These are phyloP conservation scores for Dipodascus albidus DNA, from an alignment of 805 yeast species.

Conservation along the genomic window DNA sequence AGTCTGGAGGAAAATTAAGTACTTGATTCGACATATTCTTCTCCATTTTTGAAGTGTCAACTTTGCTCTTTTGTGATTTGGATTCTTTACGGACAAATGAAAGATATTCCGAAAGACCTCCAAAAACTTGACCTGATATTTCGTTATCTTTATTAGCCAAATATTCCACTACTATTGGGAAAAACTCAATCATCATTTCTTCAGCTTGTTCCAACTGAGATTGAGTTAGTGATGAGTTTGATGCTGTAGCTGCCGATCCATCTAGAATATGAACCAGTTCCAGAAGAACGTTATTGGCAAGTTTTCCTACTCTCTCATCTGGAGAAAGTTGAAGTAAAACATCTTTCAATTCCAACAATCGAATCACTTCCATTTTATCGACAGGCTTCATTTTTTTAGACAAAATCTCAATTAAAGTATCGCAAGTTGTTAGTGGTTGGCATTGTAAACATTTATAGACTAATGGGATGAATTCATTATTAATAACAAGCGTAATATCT, in stretches of 20 bases:
- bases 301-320: conserved; percentile 62
- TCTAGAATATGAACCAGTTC: conserved; percentile 67
- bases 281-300: conserved; percentile 60
- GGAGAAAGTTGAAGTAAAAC: conserved; percentile 32
- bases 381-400: conserved; percentile 69
- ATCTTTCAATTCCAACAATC: conserved; percentile 54
- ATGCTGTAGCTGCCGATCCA: conserved; percentile 20
- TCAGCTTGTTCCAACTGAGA: conserved; percentile 19
- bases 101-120: conserved; percentile 66
- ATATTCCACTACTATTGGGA: conserved; percentile 64
- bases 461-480: conserved; percentile 47
- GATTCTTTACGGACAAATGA: conserved; percentile 41
- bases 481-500: conserved; percentile 62
- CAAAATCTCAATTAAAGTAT: conserved; percentile 50
- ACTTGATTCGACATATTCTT: conserved; percentile 19
- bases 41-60: conserved; percentile 28
- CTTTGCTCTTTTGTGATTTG: conserved; percentile 37
- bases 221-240: conserved; percentile 22
- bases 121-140: conserved; percentile 70
- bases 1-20: conserved; percentile 19
- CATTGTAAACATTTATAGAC: conserved; percentile 29
- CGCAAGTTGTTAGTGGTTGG: conserved; percentile 42
- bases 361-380: conserved; percentile 57
- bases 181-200: conserved; percentile 43
- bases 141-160: conserved; percentile 83